phyloP scores from a whole-genome alignment of 495 filamentous ascomycete species.

The Rostrohypoxylon terebratum region DNA sequence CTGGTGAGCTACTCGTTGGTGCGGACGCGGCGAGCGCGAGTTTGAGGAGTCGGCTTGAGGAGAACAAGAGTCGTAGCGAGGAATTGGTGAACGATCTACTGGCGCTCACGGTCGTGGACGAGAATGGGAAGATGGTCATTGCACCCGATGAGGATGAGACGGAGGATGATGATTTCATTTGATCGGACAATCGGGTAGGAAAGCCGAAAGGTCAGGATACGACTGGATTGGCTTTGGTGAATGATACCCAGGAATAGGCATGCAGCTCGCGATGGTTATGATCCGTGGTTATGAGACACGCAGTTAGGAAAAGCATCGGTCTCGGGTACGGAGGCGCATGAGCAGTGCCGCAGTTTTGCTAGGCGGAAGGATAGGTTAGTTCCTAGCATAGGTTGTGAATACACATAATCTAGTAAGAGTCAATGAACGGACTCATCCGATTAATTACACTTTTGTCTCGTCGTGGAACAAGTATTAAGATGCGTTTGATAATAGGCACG shows the following conservation, averaged over 20 bases:
- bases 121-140: conserved; percentile 48
- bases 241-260: neutral
- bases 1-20: conserved; percentile 18
- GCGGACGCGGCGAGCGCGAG: conserved; percentile 9
- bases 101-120: conserved; percentile 52
- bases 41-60: conserved; percentile 40
- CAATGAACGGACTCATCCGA: neutral
- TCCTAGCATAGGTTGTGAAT: neutral
- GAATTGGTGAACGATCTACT: conserved; percentile 58
- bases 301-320: neutral
- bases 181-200: neutral
- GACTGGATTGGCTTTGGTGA: neutral
- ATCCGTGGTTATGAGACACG: neutral
- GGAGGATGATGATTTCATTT: conserved; percentile 61
- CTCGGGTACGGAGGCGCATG: neutral
- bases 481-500: too few relatives aligned
- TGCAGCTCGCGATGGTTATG: too few relatives aligned
- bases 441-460: too few relatives aligned
- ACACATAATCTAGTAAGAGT: neutral
- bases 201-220: neutral
- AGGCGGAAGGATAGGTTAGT: neutral
- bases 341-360: neutral
- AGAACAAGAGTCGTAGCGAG: conserved; percentile 52
- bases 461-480: too few relatives aligned
- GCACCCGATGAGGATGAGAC: conserved; percentile 56